Conservation (phyloP, 1,284 basidiomycete genomes). For the Sutorius eximius region DNA sequence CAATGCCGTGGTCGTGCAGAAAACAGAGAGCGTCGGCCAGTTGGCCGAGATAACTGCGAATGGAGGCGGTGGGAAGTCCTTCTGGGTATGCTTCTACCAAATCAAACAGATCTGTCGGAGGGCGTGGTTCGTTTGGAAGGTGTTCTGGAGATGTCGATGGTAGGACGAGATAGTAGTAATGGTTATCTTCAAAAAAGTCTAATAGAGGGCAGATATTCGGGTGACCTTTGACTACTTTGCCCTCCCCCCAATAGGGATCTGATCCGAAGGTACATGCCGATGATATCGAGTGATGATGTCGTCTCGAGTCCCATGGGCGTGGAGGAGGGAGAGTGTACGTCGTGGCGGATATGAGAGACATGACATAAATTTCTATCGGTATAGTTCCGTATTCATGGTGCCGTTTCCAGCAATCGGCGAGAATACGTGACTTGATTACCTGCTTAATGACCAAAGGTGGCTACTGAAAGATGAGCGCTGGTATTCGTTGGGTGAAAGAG, state of each 20-base stretch:
- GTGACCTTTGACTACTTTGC: conserved; percentile 74
- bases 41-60: conserved; percentile 89
- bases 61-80: conserved; percentile 75
- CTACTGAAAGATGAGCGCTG: conserved; percentile 36
- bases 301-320: conserved; percentile 79
- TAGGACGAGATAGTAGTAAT: conserved; percentile 92
- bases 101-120: conserved; percentile 89
- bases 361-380: conserved; percentile 98
- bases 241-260: conserved; percentile 61
- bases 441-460: conserved; percentile 92
- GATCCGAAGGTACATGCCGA: conserved; percentile 8
- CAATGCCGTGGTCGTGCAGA: conserved; percentile 88
- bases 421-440: conserved; percentile 96
- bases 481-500: conserved; percentile 8
- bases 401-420: conserved; percentile 99
- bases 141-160: conserved; percentile 68
- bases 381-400: conserved; percentile 95
- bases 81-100: conserved; percentile 88
- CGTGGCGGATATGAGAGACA: conserved; percentile 84
- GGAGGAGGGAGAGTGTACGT: conserved; percentile 69
- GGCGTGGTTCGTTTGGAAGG: conserved; percentile 48
- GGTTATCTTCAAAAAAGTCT: conserved; percentile 97
- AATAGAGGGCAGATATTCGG: conserved; percentile 92
- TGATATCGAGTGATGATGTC: conserved; percentile 28
- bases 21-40: conserved; percentile 92